Conservation (phyloP, 2,329 filamentous ascomycete genomes). For the Pseudogymnoascus sp. region DNA sequence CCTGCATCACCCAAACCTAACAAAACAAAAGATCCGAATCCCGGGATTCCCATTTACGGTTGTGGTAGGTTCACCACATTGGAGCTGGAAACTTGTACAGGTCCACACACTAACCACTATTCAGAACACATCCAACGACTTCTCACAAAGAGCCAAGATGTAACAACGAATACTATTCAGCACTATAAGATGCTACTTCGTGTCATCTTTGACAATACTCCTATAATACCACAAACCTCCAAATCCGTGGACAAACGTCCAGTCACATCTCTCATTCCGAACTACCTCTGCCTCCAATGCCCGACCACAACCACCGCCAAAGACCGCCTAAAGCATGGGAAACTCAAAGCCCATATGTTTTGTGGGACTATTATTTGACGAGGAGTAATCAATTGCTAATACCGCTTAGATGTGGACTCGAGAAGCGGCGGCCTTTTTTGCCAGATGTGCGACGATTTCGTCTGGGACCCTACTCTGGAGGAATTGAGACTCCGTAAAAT, state of each 20-base stretch:
- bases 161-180: slow-evolving; percentile 58
- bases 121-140: slow-evolving; percentile 65
- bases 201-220: slow-evolving; percentile 59
- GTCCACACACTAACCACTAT: slow-evolving; percentile 23
- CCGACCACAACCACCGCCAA: slow-evolving; percentile 58
- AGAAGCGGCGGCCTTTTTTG: slow-evolving; percentile 67
- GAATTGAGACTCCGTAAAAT: slow-evolving; percentile 64
- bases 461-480: slow-evolving; percentile 75
- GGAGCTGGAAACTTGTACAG: slow-evolving; percentile 3
- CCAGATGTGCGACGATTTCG: slow-evolving; percentile 72
- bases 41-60: slow-evolving; percentile 53
- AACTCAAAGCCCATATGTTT: slow-evolving; percentile 62
- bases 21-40: slow-evolving; percentile 50
- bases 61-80: slow-evolving; percentile 44
- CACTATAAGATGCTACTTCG: slow-evolving; percentile 66
- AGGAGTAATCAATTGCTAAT: slow-evolving; percentile 10
- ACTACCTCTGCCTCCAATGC: slow-evolving; percentile 67
- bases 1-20: slow-evolving; percentile 24
- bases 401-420: slow-evolving; percentile 63
- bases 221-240: slow-evolving; percentile 56
- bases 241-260: slow-evolving; percentile 47
- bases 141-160: slow-evolving; percentile 50
- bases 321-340: slow-evolving; percentile 57
- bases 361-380: slow-evolving; percentile 42
- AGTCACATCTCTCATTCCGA: slow-evolving; percentile 54